Conservation (phyloP, 495 filamentous ascomycete species). For the Penicillium coprophilum region DNA sequence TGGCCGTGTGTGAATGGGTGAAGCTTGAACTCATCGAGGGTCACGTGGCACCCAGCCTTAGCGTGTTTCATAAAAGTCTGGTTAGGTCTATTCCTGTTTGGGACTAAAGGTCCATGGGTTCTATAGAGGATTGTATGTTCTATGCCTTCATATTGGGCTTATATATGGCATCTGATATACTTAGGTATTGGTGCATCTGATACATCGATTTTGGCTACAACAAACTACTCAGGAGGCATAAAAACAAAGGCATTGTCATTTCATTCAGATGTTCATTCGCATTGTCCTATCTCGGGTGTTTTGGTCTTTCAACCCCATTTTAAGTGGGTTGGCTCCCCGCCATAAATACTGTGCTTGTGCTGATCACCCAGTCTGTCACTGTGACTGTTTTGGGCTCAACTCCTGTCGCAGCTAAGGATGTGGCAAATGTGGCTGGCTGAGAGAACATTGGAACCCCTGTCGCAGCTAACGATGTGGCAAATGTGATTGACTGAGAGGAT, state of each 20-base stretch:
- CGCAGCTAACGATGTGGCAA: background rate
- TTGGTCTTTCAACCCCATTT: background rate
- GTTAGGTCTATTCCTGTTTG: constrained; percentile 19
- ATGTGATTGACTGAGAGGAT: background rate
- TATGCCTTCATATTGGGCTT: background rate
- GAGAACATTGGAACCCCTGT: constrained; percentile 4
- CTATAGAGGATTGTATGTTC: background rate
- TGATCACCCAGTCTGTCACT: constrained; percentile 8
- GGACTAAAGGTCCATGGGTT: constrained; percentile 1
- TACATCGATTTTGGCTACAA: too few relatives aligned
- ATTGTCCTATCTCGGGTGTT: background rate
- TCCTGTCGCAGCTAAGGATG: background rate
- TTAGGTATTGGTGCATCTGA: too few relatives aligned
- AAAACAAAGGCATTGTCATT: background rate
- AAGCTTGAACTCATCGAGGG: constrained; percentile 20
- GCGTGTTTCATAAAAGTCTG: constrained; percentile 42
- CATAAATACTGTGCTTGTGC: constrained; percentile 5
- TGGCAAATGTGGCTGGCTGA: background rate
- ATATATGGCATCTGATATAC: background rate
- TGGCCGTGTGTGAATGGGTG: constrained; percentile 17
- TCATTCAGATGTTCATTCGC: background rate
- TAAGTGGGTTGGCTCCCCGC: constrained; percentile 3
- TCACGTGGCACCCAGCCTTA: constrained; percentile 13
- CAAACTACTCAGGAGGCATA: too few relatives aligned
- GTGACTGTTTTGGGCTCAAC: background rate